Percentiles rank a stretch among this genome's conserved stretches.
Evolutionary conservation across 2,329 filamentous ascomycete genomes (phyloP).

Genomic region (Microsporum audouinii): DNA sequence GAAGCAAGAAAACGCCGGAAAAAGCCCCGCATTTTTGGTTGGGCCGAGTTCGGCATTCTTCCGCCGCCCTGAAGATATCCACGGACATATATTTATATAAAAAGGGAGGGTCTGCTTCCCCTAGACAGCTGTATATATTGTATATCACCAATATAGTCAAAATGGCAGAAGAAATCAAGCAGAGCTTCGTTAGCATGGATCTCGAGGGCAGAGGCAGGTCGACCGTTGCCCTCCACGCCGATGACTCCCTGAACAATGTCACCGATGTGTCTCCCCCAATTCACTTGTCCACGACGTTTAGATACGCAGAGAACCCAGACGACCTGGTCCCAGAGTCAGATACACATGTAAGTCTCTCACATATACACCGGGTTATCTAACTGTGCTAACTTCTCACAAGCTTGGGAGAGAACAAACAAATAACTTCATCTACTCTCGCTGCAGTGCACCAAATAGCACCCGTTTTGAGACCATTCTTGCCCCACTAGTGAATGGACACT

Average conservation of each 20-base stretch:
- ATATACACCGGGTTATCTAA: too few species aligned
- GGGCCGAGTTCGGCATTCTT: too few species aligned
- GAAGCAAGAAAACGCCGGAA: background rate
- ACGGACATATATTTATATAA: too few species aligned
- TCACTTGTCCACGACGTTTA: constrained; percentile 84
- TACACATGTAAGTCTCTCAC: constrained; percentile 11
- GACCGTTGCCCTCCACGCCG: constrained; percentile 68
- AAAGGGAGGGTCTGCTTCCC: too few species aligned
- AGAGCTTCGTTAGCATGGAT: background rate
- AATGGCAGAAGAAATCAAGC: background rate
- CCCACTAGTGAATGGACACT: constrained; percentile 53
- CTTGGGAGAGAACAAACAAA: constrained; percentile 17
- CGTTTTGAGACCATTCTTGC: constrained; percentile 76
- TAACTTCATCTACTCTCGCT: constrained; percentile 71
- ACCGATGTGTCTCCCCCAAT: constrained; percentile 77
- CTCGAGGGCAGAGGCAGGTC: constrained; percentile 36
- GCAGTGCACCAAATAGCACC: constrained; percentile 64
- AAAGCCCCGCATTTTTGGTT: too few species aligned
- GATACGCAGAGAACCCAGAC: constrained; percentile 62
- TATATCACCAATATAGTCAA: background rate
- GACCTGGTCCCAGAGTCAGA: constrained; percentile 45
- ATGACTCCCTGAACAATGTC: constrained; percentile 62
- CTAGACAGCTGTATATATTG: too few species aligned
- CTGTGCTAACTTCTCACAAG: background rate
- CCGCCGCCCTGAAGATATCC: too few species aligned